Evolutionary conservation across 164 flowering plant genomes (phyloP), one percentile per base, ranked within the genome.

Genomic region (Berberis thunbergii): DNA sequence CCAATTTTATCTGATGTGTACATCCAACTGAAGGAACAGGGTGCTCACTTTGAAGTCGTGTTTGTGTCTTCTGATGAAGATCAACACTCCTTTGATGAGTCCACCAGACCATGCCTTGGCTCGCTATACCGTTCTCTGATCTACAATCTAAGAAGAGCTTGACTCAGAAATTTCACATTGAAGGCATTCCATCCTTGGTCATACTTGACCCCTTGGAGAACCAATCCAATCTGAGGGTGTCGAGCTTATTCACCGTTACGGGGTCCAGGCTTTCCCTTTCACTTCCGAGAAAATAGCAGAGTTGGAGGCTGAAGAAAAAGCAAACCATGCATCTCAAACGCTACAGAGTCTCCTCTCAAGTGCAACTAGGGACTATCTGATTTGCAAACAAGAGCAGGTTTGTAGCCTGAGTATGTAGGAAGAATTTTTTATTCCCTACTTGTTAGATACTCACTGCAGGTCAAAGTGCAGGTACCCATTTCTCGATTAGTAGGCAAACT

Each of bases 401-500:
- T 50, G 74, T 59, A 52, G 42, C 58, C 3, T 10, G 42, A 43
- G 41, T 12, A 41, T 5, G 2, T 1, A 7, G 9, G 5, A 43
- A 53, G 9, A 43, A 2, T 2, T 57, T 63, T 68, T 55, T 43
- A 12, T 44, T 62, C 41, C 8, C 8, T 58, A 43, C 60, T 11
- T 26, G 26, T 2, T 59, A 44, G 7, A 48, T 61, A 57, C 63
- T 66, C 13, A 66, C 49, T 56, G 42, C 43, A 60, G 46, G 26
- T 59, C 52, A 7, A 57, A 3, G 70, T 83, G 70, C 78, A 75
- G 78, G 76, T 73, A 44, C 67, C 66, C 39, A 61, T 76, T 44
- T 57, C 75, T 66, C 78, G 81, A 4, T 73, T 89, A 67, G 73
- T 69, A 6, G 91, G 96, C n/a, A 87, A 70, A 88, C 91, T 5